Evolutionary conservation across 202 grass and related monocot genomes (phyloP), one percentile per base, ranked within the genome.

Genomic region (Panicum hallii): DNA sequence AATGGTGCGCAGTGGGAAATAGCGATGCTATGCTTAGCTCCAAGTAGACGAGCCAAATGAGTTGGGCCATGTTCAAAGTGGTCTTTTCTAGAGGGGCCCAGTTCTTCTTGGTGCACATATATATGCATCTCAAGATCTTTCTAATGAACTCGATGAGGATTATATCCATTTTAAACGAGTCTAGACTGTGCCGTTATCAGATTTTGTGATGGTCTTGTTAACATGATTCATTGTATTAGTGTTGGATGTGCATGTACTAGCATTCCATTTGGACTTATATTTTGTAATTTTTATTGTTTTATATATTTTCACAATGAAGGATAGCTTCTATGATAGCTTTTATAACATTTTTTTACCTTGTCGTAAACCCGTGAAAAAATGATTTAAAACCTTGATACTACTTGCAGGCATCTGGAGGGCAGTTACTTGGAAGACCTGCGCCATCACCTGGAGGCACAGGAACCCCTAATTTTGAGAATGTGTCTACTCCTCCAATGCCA

Each of bases 401-500:
- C 47, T 70, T 81, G 79, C 90, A 99, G 93, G 84, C 78, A 83
- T 79, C 93, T 74, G 93, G 89, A 79, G 82, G 79, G 46, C 94
- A 97, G 66, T 82, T 91, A 57, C 82, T 87, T 85, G 93, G 85
- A 55, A 94, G 96, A 89, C 84, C 89, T 79, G 91, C 86, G 30
- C 93, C 96, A 79, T 99, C 96, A 66, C 96, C 96, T 60, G 91
- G 87, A 87, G 80, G 80, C 7, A 44, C 84, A 50, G 87, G 87
- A 63, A 90, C 85, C 46, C 79, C 88, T 72, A 90, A 89, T 75
- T 99, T 99, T 22, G 91, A 99, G 58, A 95, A 92, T 75, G 93
- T 91, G 63, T 95, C 90, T 7, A 99, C 96, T 54, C 96, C 96
- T 85, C 89, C 96, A 43, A 92, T 99, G 89, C 81, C 96, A 23